Base-by-base conservation (phyloP, 2,329 filamentous ascomycete genomes). In the Claviceps purpurea region DNA sequence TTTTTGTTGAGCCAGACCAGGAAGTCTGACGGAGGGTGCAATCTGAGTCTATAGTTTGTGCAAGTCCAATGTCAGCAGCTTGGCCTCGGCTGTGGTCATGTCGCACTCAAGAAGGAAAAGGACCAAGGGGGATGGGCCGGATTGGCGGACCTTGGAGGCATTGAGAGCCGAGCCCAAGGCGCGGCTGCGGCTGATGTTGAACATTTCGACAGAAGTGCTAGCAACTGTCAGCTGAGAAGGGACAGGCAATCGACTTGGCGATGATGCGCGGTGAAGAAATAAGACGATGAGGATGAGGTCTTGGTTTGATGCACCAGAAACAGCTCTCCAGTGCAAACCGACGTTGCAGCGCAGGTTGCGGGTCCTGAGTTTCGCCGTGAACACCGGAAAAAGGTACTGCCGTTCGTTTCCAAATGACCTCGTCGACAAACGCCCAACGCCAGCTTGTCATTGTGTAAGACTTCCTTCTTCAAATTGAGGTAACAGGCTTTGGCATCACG, bases 171-270 rank as follows among this genome's bases (percentile, higher is more conserved):
- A 82, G 69, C 85, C 82, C 74, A 91, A 75, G 69, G 85, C 84
- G 72, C 85, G 81, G 74, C 81, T 85, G 74, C 89, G 84, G 69
- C 85, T 85, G 69, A 95, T 74, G 73, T 85, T 93, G 77, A 89
- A 94, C 89, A 95, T 96, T 64, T 64, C 79, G 69, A 58, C 54
- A 49, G 57, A 43, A 53, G 45, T 1, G 46, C 22, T 47, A 54
- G 54, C 55, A 49, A 51, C 48, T 55, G 55, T 54, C 55, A 50
- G 57, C 56, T 47, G 54, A 39, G 46, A 42, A 20, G 45, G 50
- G 34, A 51, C 52, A 58, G 50, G 52, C 13, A 55, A 51, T 53
- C 50, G 52, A 52, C 52, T 55, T 55, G 46, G 55, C 54, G 52
- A 51, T 51, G 49, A 52, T 34, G 41, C 48, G 50, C 50, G 38